Percentiles rank a stretch among this genome's conserved stretches.
Conservation (phyloP, 306 rosid genomes). For the Prunus salicina region DNA sequence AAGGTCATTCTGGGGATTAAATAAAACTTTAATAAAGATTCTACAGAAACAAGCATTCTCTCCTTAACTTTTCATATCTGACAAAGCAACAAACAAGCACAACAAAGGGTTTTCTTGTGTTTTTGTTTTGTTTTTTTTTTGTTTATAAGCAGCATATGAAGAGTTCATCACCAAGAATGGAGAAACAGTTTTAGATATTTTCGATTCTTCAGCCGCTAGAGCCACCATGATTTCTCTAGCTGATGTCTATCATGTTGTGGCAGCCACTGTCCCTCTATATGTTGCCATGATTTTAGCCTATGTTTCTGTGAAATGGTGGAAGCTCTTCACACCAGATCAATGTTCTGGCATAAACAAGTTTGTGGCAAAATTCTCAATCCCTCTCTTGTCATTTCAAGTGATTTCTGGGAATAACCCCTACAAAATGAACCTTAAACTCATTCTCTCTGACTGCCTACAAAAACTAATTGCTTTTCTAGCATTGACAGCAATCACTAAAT, state of each 20-base stretch:
- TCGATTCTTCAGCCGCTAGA: no score
- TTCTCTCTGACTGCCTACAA: slow-evolving; percentile 65
- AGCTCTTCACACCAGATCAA: slow-evolving; percentile 87
- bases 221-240: slow-evolving; percentile 62
- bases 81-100: slow-evolving; percentile 45
- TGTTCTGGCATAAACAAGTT: slow-evolving; percentile 92
- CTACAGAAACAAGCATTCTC: slow-evolving; percentile 47
- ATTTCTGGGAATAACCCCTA: slow-evolving; percentile 73
- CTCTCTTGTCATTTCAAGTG: slow-evolving; percentile 83
- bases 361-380: slow-evolving; percentile 88
- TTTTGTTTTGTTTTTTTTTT: not conserved
- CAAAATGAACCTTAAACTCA: slow-evolving; percentile 70
- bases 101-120: not conserved
- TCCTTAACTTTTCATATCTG: slow-evolving; percentile 38
- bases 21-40: slow-evolving; percentile 62
- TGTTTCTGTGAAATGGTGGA: slow-evolving; percentile 87
- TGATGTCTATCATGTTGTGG: slow-evolving; percentile 74
- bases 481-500: slow-evolving; percentile 44
- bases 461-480: slow-evolving; percentile 56
- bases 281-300: slow-evolving; percentile 84
- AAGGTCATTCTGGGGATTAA: slow-evolving; percentile 37
- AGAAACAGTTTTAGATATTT: slow-evolving; percentile 6
- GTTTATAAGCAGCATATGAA: slow-evolving; percentile 29
- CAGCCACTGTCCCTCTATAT: slow-evolving; percentile 84
- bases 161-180: slow-evolving; percentile 33